Percentiles rank a stretch among this genome's conserved stretches.
phyloP scores from a whole-genome alignment of 139 green algal species.

The Chloropicon primus region DNA sequence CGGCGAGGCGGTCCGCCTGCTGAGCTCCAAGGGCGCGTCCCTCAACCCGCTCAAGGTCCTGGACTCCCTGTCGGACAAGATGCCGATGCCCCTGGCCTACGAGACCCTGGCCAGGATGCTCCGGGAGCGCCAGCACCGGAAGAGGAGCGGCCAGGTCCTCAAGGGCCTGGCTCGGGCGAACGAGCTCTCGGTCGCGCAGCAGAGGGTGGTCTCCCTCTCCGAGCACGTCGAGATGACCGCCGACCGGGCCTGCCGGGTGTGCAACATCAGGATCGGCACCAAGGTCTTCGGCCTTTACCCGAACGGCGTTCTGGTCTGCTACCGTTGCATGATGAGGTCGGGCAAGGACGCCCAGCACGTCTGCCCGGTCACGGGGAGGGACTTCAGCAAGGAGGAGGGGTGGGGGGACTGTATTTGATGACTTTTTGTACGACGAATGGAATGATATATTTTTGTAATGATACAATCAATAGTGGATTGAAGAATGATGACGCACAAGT shows the following conservation, averaged over 20 bases:
- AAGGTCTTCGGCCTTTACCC: constrained; percentile 35
- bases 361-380: background rate
- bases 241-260: constrained; percentile 28
- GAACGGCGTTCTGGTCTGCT: constrained; percentile 21
- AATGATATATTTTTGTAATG: too few species aligned
- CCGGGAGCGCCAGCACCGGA: constrained; percentile 39
- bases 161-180: constrained; percentile 3
- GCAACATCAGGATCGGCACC: constrained; percentile 28
- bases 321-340: constrained; percentile 11
- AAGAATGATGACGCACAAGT: too few species aligned
- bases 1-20: constrained; percentile 33
- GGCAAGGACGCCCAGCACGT: background rate
- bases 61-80: constrained; percentile 34
- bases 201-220: background rate
- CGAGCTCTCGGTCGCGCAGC: constrained; percentile 11
- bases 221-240: constrained; percentile 15
- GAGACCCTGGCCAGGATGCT: constrained; percentile 42
- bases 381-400: background rate
- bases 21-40: constrained; percentile 20
- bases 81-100: constrained; percentile 43
- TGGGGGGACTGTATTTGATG: too few species aligned
- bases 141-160: constrained; percentile 26
- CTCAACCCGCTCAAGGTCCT: constrained; percentile 26
- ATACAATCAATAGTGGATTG: too few species aligned
- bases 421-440: too few species aligned